Evolutionary conservation across 768 basidiomycete genomes (phyloP).

Genomic region (Lactifluus echinatus): DNA sequence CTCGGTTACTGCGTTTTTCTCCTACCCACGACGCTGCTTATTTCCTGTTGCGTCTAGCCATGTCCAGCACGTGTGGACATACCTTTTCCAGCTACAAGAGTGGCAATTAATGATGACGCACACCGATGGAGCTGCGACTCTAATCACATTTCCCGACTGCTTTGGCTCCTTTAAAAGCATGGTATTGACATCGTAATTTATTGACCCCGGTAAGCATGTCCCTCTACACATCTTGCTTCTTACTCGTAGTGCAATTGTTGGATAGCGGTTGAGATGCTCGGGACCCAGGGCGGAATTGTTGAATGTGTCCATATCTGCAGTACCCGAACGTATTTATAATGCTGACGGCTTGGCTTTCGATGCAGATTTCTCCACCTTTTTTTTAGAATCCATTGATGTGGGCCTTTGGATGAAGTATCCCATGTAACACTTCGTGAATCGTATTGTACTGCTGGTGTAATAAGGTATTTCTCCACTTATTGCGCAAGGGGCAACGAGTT

Average conservation of each 20-base stretch:
- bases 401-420: too few species aligned
- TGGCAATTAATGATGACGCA: slow-evolving; percentile 19
- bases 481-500: neutral
- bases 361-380: neutral
- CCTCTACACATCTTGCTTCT: neutral
- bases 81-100: slow-evolving; percentile 18
- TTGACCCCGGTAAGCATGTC: slow-evolving; percentile 14
- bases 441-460: too few species aligned
- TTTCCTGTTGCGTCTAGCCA: neutral
- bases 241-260: neutral
- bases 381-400: too few species aligned
- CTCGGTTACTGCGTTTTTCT: neutral
- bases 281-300: slow-evolving; percentile 27
- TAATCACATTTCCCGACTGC: neutral
- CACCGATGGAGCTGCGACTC: neutral
- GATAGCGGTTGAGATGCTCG: slow-evolving; percentile 20
- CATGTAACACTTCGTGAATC: too few species aligned
- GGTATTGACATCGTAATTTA: neutral
- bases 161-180: slow-evolving; percentile 19
- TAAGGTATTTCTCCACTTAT: slow-evolving; percentile 7
- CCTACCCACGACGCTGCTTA: neutral
- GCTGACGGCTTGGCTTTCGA: too few species aligned
- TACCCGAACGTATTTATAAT: slow-evolving; percentile 11
- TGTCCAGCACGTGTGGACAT: slow-evolving; percentile 14
- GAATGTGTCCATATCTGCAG: slow-evolving; percentile 14